Base-by-base conservation (phyloP, 2,329 filamentous ascomycete species). In the Cladosporium sp. region DNA sequence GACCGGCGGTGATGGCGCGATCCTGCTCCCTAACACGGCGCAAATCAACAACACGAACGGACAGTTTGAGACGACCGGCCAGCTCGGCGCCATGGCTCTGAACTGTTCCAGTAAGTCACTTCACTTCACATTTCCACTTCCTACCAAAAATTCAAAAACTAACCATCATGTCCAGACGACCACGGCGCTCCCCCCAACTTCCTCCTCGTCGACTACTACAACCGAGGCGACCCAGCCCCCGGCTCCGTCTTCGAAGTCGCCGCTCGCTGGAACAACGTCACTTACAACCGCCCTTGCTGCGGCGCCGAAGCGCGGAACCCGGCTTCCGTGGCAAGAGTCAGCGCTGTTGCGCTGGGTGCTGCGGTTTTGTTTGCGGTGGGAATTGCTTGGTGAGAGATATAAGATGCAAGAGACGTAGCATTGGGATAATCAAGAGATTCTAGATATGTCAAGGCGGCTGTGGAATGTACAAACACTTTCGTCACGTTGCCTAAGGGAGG, bases 141-240 rank as follows among this genome's bases (percentile, higher is more conserved):
- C 15, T 38, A 18, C 15, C 6, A 13, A 20, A 20, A 13, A 22
- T 17, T 4, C 2, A 15, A 1, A 4, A 48, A 17, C 37, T 41
- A 41, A 40, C 45, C 4, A 17, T 3, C 7, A 4, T 6, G 4
- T 17, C n/a, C 24, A 48, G 45, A 27, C 12, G 45, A 48, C 45
- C 45, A 48, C 45, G 45, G 45, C 45, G 45, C 45, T 27, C 76
- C 87, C 0, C 89, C 89, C 2, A 92, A 86, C 62, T 83, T 90
- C 62, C 73, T 95, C 43, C 83, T 93, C 48, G 88, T 93, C 20
- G 89, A 95, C 66, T 93, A 89, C 68, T 95, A 93, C 70, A 89
- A 93, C 66, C 75, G 76, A 54, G 87, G 86, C 24, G 74, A 71
- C 30, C 78, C 76, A 0, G 51, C 49, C 72, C 75, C 78, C 3